Evolutionary conservation across 768 basidiomycete species (phyloP), one percentile per base, ranked within the genome.

Genomic region (Tulasnella sp.): DNA sequence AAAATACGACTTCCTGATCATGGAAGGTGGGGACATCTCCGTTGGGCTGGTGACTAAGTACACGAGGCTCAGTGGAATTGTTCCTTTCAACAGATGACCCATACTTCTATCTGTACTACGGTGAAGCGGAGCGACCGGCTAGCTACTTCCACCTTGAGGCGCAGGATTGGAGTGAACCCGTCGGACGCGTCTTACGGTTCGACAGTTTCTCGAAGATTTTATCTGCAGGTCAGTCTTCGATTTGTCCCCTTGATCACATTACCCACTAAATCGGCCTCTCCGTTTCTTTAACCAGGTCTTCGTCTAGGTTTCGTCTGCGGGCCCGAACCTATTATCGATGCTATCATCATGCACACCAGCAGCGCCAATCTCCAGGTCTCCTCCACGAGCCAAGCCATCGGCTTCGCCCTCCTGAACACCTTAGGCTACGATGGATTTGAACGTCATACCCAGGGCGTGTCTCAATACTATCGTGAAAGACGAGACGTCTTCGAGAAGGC

Each of bases 181-280:
- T 59, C 15, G 93, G 93, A 2, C 80, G 84, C 11, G 90, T 95
- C 41, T 65, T 95, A 19, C 81, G 93, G 42, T 91, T 95, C 69
- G 93, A 96, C 68, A 90, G 87, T 67, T 76, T 95, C 56, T 90
- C 86, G 56, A 96, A 96, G 73, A 75, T 94, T 44, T 75, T 84
- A 21, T 84, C 83, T 17, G 78, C 83, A 21, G 87, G 54, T 56
- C 15, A 26, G 34, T 13, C 21, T 17, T n/a, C 32, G 34, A 38
- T 38, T 38, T 38, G 34, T 5, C 34, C 34, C 15, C 15, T 38
- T 38, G 34, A 38, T 7, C 34, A n/a, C n/a, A n/a, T 15, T 38
- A 15, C 7, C 15, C 34, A 15, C 34, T 38, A 38, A 38, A 38
- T 38, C 15, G 34, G 15, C 24, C 5, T 17, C 26, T 34, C 32